Evolutionary conservation across 2,329 filamentous ascomycete genomes (phyloP), one percentile per base, ranked within the genome.

Genomic region (Epichloe uncinata): DNA sequence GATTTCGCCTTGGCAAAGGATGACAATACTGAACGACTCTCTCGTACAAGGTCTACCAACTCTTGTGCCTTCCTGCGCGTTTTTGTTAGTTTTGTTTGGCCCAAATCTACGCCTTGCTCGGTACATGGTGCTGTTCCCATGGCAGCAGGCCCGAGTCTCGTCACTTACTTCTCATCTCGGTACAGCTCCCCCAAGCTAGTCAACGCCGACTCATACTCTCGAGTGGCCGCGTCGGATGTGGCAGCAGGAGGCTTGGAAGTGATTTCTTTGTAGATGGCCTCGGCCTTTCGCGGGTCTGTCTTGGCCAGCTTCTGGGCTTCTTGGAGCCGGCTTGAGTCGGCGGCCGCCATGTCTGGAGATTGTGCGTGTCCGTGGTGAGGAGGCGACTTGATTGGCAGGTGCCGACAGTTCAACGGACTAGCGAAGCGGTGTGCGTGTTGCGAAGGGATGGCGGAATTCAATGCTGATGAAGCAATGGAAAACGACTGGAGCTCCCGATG

Each of bases 1-100:
- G 93, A 97, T 80, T 98, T 98, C 55, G 94, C 93, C 76, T 97
- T 96, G 57, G 93, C 93, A 68, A 98, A 97, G 56, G 87, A 93
- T 52, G 91, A 96, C 57, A 98, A 82, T 42, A 93, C 86, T 57
- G 86, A 85, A 63, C 91, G 82, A 69, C 89, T 95, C 67, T 87
- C 87, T 63, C 85, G 90, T 61, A 98, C 84, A 57, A 98, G 78
- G 61, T 89, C 83, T 55, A 94, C 87, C 53, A 98, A 81, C 62
- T 95, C 87, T 63, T 93, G 76, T 60, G 84, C 75, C 66, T 86
- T 87, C 70, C 84, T 89, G 48, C 40, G 48, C 11, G 3, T 18
- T 33, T 18, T 3, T 18, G 6, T n/a, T 4, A 30, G 30, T 30
- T 30, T 30, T 1, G 2, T 4, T 38, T 54, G 53, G 42, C 16